A percentile compares a stretch with the other conserved stretches of the same genome.
Conservation (phyloP, 2,329 filamentous ascomycete genomes). For the Onygenales sp. region DNA sequence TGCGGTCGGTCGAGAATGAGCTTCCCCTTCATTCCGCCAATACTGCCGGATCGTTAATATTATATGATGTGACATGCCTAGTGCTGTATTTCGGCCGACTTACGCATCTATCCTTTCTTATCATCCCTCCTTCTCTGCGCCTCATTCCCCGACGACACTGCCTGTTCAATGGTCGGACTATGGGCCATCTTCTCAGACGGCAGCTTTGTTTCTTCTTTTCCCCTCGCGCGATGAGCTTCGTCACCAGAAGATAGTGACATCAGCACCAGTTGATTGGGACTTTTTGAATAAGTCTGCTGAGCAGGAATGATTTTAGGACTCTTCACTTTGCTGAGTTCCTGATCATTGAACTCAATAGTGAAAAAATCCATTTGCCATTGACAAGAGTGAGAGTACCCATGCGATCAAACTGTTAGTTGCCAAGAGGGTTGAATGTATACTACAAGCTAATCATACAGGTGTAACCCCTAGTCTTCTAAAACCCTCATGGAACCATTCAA, state of each 20-base stretch:
- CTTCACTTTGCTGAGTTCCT: no score
- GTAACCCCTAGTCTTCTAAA: no score
- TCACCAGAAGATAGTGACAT: neutral
- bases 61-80: neutral
- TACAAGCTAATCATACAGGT: no score
- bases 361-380: no score
- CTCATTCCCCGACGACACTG: neutral
- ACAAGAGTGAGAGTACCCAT: no score
- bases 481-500: no score
- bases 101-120: neutral
- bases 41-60: neutral
- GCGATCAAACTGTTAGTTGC: no score
- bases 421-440: no score
- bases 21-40: neutral
- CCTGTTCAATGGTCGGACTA: neutral
- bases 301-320: no score
- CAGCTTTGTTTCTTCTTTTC: neutral
- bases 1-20: neutral
- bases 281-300: no score
- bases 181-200: neutral
- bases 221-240: neutral
- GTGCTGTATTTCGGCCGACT: neutral
- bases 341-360: no score
- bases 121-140: neutral
- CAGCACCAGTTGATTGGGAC: no score